Conservation (phyloP, 1,139 yeast genomes). For the Kurtzmaniella natalensis region DNA sequence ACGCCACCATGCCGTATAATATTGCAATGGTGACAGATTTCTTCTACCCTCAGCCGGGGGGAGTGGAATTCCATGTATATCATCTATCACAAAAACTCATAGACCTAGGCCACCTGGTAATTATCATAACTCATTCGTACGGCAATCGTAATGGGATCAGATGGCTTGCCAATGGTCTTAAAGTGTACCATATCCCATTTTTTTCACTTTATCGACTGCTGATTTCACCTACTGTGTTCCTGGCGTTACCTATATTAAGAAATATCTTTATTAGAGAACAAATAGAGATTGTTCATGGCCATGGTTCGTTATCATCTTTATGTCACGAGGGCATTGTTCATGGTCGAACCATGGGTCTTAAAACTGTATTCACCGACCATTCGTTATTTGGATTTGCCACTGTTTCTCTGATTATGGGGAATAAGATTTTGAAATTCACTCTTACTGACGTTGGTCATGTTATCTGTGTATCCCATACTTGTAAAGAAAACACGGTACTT, state of each 20-base stretch:
- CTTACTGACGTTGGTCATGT: conserved; percentile 86
- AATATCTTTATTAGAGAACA: conserved; percentile 81
- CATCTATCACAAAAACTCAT: conserved; percentile 76
- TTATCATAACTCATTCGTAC: conserved; percentile 85
- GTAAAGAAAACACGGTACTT: conserved; percentile 91
- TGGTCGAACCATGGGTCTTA: conserved; percentile 88
- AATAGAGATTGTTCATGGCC: conserved; percentile 91
- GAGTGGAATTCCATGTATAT: conserved; percentile 92
- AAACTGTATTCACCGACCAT: conserved; percentile 92
- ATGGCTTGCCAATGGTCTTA: conserved; percentile 80
- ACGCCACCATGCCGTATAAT: conserved; percentile 22
- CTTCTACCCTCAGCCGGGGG: conserved; percentile 98
- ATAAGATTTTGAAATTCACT: conserved; percentile 80
- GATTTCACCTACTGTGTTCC: conserved; percentile 84
- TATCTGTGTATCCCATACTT: conserved; percentile 93
- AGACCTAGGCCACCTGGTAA: conserved; percentile 84
- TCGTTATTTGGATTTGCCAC: conserved; percentile 93
- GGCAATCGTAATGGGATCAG: conserved; percentile 80
- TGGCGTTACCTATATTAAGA: conserved; percentile 79
- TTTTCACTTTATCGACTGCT: conserved; percentile 76
- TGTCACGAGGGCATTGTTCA: conserved; percentile 91
- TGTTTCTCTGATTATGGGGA: conserved; percentile 77
- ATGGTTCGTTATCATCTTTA: conserved; percentile 81
- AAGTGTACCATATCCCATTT: conserved; percentile 88
- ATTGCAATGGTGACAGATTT: conserved; percentile 91